Base-by-base conservation (phyloP, 805 yeast species). In the Starmerella sp. region DNA sequence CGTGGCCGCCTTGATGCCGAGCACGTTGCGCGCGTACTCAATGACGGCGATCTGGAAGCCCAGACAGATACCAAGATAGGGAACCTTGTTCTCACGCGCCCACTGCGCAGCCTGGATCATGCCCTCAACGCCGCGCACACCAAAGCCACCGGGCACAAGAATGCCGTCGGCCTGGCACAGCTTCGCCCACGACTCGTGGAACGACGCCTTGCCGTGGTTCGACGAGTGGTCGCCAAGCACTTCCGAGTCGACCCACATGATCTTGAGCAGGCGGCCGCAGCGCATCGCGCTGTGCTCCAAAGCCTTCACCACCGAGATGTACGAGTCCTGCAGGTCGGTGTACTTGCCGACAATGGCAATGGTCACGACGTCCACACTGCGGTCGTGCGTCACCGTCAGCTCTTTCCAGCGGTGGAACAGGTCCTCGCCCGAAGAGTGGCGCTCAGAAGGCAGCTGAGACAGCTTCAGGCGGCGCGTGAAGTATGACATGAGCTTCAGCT, bases 81-180 rank as follows among this genome's bases (percentile, higher is more conserved):
- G 99, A 56, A 88, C 79, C 66, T 84, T 79, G 74, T 88, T 88
- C 71, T 85, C 95, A 74, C 99, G 83, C n/a, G 98, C 98, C 84
- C 95, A 93, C 71, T 86, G 84, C 54, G 97, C 95, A 57, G 97
- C 98, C 39, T 86, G 75, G 68, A 93, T 77, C 99, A 93, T 93
- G 65, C 98, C 99, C 73, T 93, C 97, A 57, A 88, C 87, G 73
- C 99, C 99, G 71, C 99, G 84, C 50, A 81, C 73, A 57, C 99
- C 99, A 67, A 93, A 93, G 1, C 99, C 99, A 68, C 99, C 99
- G 41, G 99, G 98, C 55, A 93, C 96, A 57, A 93, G 78, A 60
- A 93, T 85, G 71, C 98, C 97, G 71, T 93, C 96, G 30, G 97
- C 96, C 65, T 84, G 81, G 69, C 95, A 86, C 61, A 93, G 82